A percentile compares a stretch with the other conserved stretches of the same genome.
These are phyloP conservation scores for Fusarium falciforme DNA, from an alignment of 2,329 filamentous ascomycete genomes.

Conservation along the genomic window DNA sequence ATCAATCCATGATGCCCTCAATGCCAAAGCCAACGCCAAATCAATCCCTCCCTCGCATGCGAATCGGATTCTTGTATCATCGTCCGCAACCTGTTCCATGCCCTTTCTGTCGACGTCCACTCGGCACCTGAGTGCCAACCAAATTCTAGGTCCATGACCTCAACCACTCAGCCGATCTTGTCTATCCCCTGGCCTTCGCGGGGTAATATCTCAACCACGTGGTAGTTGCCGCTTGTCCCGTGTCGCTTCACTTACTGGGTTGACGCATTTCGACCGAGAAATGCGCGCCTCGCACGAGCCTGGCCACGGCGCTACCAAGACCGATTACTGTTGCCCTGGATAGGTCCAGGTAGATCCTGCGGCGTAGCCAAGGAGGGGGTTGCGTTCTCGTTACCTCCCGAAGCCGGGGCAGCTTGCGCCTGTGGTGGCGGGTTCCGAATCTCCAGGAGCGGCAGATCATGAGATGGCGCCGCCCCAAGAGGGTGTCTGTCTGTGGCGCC, in stretches of 20 bases:
- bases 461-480: not conserved
- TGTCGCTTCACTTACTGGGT: not conserved
- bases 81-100: slow-evolving; percentile 22
- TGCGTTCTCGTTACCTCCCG: slow-evolving; percentile 15
- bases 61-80: slow-evolving; percentile 12
- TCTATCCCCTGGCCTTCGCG: not conserved
- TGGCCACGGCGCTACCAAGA: slow-evolving; percentile 24
- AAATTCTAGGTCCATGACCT: slow-evolving; percentile 7
- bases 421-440: slow-evolving; percentile 31
- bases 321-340: slow-evolving; percentile 20
- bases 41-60: slow-evolving; percentile 15
- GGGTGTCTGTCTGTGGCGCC: not conserved
- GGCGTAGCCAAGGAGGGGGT: not conserved
- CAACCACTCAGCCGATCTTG: not conserved
- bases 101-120: not conserved
- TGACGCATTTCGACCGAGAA: not conserved
- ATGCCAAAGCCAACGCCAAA: slow-evolving; percentile 35
- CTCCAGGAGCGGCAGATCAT: slow-evolving; percentile 2
- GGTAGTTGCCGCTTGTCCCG: not conserved
- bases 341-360: not conserved
- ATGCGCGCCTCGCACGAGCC: not conserved
- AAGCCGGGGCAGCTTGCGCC: not conserved
- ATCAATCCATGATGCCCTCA: slow-evolving; percentile 15
- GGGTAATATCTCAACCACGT: not conserved
- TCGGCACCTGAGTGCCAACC: not conserved